Evolutionary conservation across 1,139 yeast species (phyloP), one percentile per base, ranked within the genome.

Genomic region (Wickerhamomyces sp.): DNA sequence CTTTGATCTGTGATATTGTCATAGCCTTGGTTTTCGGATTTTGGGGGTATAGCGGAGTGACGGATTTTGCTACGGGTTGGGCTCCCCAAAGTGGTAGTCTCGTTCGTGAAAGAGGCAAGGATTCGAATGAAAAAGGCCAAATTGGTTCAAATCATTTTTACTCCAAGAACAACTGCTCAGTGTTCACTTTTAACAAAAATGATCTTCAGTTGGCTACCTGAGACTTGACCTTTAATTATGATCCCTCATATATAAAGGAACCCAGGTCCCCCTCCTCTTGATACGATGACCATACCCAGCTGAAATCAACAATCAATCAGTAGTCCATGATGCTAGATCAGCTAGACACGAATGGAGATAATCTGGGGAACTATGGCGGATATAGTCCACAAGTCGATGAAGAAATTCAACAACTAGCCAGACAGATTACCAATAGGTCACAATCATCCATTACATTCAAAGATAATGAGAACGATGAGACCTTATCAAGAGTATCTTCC

Each of bases 401-500:
- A 10, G 26, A 33, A 10, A 36, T 43, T 9, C 43, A 41, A 8
- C 32, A 36, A 4, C 29, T 46, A 18, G 49, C 49, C 13, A 42
- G 45, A 39, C 47, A 46, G 26, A 18, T 44, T 8, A 46, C 47
- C 15, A 36, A 30, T 8, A 23, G 7, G 7, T 46, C 49, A 7
- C 39, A 27, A 6, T 10, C 30, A 6, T 33, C 41, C 9, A 18
- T 13, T 34, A 13, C 31, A 27, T n/a, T 9, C 2, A 29, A 46
- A 6, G 9, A n/a, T 13, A 33, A n/a, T 13, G 15, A 33, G n/a
- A 15, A 27, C 18, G 31, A 27, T 27, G 38, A 34, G 27, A 11
- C 27, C 23, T 13, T 41, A 10, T 56, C 59, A 9, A 50, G 56
- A 41, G 51, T 45, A 6, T 56, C 60, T 11, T 49, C 57, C 7